Base-by-base conservation (phyloP, 345 rosid genomes). In the Excoecaria agallocha region DNA sequence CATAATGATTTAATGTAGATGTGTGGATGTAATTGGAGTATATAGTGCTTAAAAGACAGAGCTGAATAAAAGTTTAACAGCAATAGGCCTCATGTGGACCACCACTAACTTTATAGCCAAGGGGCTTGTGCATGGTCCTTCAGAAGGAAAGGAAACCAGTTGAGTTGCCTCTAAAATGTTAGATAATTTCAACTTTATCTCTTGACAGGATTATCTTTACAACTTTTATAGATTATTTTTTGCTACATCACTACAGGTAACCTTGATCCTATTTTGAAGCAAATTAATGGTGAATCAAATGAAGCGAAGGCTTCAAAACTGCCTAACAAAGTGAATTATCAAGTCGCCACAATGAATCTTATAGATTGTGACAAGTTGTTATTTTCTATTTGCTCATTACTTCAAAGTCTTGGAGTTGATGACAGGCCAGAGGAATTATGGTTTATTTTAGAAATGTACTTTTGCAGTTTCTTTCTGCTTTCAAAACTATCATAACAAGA, bases 21-120 rank as follows among this genome's bases (percentile, higher is more conserved):
- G 98, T 84, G 86, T 93, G 52, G 97, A 95, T 80, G 99, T 95
- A 66, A 91, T 93, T 79, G 98, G 99, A 84, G 99, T 97, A 49
- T 95, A 95, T 76, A 87, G 98, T 87, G 86, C 89, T 78, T 98
- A 95, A 79, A 90, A 89, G 84, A 85, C 94, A 39, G 98, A 93
- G 84, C 80, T 93, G 79, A 95, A 95, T 80, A 91, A 93, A 79
- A 95, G 98, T 83, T 82, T 95, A 85, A 93, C 99, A 71, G 94
- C 99, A 65, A 85, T 95, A 71, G 94, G 99, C 76, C 92, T 95
- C 59, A 78, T 95, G 72, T 95, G 99, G 99, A 93, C 96, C 30
- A 81, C 90, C 67, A 89, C 96, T 82, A 98, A 95, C 84, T 93
- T 95, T 80, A 78, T 95, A 75, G 96, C 87, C 19, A 93, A 93